Percentiles rank a stretch among this genome's conserved stretches.
Conservation (phyloP, 73 alveolate species). For the Urostyla sp. region DNA sequence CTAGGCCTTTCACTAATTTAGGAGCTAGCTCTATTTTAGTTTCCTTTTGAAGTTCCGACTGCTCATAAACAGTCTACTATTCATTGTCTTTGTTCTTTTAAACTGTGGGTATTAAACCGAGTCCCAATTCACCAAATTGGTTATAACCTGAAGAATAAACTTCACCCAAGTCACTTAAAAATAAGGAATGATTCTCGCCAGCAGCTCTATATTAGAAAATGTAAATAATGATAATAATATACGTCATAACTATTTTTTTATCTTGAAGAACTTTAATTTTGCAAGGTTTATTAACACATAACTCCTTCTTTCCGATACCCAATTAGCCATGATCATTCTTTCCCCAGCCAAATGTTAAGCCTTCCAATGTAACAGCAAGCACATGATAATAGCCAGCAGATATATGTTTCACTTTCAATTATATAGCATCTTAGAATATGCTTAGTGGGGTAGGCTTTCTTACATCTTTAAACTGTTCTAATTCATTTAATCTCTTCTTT, state of each 20-base stretch:
- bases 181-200: constrained; percentile 86
- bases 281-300: constrained; percentile 35
- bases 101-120: constrained; percentile 67
- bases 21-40: constrained; percentile 52
- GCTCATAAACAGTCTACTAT: neutral
- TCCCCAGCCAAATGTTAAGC: constrained; percentile 76
- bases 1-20: constrained; percentile 47
- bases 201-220: constrained; percentile 56
- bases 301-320: constrained; percentile 66
- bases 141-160: constrained; percentile 85
- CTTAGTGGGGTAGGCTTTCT: constrained; percentile 7
- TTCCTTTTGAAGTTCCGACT: constrained; percentile 11
- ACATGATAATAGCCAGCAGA: constrained; percentile 64
- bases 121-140: constrained; percentile 89
- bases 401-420: constrained; percentile 35
- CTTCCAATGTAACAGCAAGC: constrained; percentile 58
- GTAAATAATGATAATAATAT: neutral
- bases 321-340: constrained; percentile 69
- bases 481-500: constrained; percentile 21
- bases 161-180: constrained; percentile 82
- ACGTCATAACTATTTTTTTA: constrained; percentile 65
- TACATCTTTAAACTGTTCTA: constrained; percentile 10
- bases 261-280: constrained; percentile 58
- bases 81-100: constrained; percentile 22
- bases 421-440: constrained; percentile 39